Evolutionary conservation across 352 stramenopile genomes (phyloP), one percentile per base, ranked within the genome.

Genomic region (Blastocystis sp.): DNA sequence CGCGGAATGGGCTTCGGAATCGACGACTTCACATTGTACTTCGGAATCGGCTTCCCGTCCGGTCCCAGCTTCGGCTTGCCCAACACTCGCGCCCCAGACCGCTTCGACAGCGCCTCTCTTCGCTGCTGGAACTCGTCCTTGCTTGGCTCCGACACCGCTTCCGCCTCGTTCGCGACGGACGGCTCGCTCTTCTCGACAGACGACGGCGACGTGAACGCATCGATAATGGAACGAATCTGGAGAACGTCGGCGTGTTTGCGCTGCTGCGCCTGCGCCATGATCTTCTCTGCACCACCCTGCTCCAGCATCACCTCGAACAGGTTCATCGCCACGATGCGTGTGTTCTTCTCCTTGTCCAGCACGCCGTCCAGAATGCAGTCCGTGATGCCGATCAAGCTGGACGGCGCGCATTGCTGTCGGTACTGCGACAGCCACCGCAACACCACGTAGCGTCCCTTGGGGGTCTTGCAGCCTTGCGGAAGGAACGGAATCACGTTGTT

Each of bases 1-100:
- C 45, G 45, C 21, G 74, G 74, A 3, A 85, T 70, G 16, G 74
- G 74, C 26, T 85, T 85, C 41, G 74, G 74, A n/a, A 85, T 85
- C 13, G 45, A 67, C 26, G 45, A 67, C 51, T 85, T 85, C 60
- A 63, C 74, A 35, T 81, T 81, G 41, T 62, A 81, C 61, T 81
- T 81, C 6, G 71, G 71, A 4, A 81, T 2, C 50, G 71, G 71
- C 29, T 81, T 81, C 39, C 71, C 71, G 61, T 81, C 41, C 29
- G 71, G 50, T 37, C 71, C 71, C 29, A 81, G 29, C 61, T 81
- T 81, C 0, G 71, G 71, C 31, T 81, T 81, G 12, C 31, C 50
- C n/a, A 81, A 65, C 4, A 81, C 29, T 16, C 60, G 51, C 24
- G 50, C 71, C 2, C 60, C 60, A 4, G 51, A 21, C 61, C 71